A percentile compares a stretch with the other conserved stretches of the same genome.
Conservation (phyloP, 495 filamentous ascomycete genomes). For the Talaromyces proteolyticus region DNA sequence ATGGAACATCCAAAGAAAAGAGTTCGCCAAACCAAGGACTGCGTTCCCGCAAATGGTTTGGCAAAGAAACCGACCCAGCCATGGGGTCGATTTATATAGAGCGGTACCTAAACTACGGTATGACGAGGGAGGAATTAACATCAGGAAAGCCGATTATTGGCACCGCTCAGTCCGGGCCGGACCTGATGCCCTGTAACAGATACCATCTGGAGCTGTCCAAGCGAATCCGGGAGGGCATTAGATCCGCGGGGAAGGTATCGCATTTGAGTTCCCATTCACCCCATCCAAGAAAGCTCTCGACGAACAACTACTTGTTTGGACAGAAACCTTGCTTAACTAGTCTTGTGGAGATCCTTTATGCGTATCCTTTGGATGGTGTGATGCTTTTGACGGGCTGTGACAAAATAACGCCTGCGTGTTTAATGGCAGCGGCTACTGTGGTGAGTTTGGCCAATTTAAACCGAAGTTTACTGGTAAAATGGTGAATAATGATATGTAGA, state of each 20-base stretch:
- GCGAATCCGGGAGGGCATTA: constrained; percentile 48
- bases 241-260: constrained; percentile 47
- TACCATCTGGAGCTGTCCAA: constrained; percentile 48
- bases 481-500: no score
- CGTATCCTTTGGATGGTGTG: constrained; percentile 49
- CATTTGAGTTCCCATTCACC: constrained; percentile 51
- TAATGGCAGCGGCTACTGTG: constrained; percentile 54
- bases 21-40: constrained; percentile 21
- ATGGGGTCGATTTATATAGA: constrained; percentile 50
- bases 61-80: constrained; percentile 35
- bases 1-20: constrained; percentile 4
- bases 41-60: constrained; percentile 44
- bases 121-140: constrained; percentile 47
- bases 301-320: constrained; percentile 48
- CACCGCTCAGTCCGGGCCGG: constrained; percentile 50
- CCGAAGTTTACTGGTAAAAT: no score
- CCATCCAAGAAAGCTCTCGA: constrained; percentile 46
- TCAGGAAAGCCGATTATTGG: constrained; percentile 52
- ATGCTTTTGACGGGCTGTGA: constrained; percentile 53
- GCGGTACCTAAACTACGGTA: constrained; percentile 50
- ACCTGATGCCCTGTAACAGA: constrained; percentile 48
- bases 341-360: constrained; percentile 45
- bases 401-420: constrained; percentile 48
- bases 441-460: no score
- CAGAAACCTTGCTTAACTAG: constrained; percentile 47